Base-by-base conservation (phyloP, 768 basidiomycete species). In the Trametes meyenii region DNA sequence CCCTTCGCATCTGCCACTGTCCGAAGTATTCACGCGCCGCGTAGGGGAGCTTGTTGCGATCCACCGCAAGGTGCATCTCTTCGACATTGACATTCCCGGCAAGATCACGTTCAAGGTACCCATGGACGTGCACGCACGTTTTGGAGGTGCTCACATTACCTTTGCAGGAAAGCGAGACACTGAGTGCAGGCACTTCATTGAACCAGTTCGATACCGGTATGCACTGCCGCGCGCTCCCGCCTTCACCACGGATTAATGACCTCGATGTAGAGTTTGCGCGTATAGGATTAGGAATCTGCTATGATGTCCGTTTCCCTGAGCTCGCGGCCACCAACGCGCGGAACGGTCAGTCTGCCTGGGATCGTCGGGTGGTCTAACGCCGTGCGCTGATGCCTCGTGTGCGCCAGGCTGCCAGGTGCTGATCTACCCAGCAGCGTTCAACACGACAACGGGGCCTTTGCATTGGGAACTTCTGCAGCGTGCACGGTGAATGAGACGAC, bases 61-160 rank as follows among this genome's bases (percentile, higher is more conserved):
- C 40, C 94, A 98, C 75, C 88, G 96, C 55, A 99, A 99, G 74
- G 83, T 98, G 1, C 97, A 99, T 71, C 79, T 99, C 5, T 99
- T 98, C 74, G 96, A 99, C 72, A 98, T 98, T 63, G 94, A 98
- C 70, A 96, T 99, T 53, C 90, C 91, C 0, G 94, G 93, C 16
- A 88, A 92, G 71, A 94, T 96, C 72, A 92, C 74, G 19, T 95
- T 95, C 82, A 92, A 92, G 80, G 94, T 87, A 58, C 12, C 61
- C 43, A 17, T 44, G 7, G 1, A 14, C 4, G 2, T 8, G 3
- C 5, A 12, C 35, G 17, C 5, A 1, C 29, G 13, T 26, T 11
- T 33, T 29, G 29, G 24, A 52, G 35, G 40, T 44, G 7, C n/a
- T 48, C 45, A 51, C 40, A 49, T 19, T 62, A 66, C 43, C 45